Conservation (phyloP, 495 filamentous ascomycete genomes). For the Polyplosphaeria fusca region DNA sequence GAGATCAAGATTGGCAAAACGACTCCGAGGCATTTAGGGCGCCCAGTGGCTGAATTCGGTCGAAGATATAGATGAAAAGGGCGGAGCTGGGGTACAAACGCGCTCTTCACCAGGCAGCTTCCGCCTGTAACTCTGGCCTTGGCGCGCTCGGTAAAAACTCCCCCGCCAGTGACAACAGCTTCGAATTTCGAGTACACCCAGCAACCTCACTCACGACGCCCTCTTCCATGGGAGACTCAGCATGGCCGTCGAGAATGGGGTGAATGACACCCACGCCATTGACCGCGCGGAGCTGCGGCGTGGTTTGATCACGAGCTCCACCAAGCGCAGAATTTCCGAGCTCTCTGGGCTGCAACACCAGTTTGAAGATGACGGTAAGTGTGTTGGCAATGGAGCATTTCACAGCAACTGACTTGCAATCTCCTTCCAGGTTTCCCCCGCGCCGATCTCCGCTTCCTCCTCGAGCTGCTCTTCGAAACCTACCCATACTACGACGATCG, state of each 20-base stretch:
- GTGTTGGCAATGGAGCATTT: neutral
- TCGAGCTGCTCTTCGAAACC: slow-evolving; percentile 75
- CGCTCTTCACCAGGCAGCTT: too few species aligned
- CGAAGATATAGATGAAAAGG: neutral
- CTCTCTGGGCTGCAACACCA: slow-evolving; percentile 46
- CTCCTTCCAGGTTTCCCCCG: neutral
- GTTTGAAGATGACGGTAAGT: slow-evolving; percentile 45
- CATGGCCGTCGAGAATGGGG: slow-evolving; percentile 32
- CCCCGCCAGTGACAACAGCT: neutral
- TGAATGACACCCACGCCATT: slow-evolving; percentile 26
- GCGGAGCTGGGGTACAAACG: neutral
- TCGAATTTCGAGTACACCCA: slow-evolving; percentile 11
- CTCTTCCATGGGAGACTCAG: slow-evolving; percentile 21
- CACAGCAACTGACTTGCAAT: neutral
- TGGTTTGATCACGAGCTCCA: slow-evolving; percentile 48
- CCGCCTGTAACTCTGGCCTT: too few species aligned
- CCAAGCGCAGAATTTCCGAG: slow-evolving; percentile 47
- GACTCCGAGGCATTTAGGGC: slow-evolving; percentile 23
- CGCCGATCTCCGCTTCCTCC: slow-evolving; percentile 41
- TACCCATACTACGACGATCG: slow-evolving; percentile 86
- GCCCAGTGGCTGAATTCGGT: neutral
- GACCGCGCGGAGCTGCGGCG: slow-evolving; percentile 35
- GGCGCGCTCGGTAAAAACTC: slow-evolving; percentile 27
- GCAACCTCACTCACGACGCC: slow-evolving; percentile 10
- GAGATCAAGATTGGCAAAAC: slow-evolving; percentile 20